These are phyloP conservation scores for Vigna nakashimae DNA, from an alignment of 306 rosid genomes.

Conservation along the genomic window DNA sequence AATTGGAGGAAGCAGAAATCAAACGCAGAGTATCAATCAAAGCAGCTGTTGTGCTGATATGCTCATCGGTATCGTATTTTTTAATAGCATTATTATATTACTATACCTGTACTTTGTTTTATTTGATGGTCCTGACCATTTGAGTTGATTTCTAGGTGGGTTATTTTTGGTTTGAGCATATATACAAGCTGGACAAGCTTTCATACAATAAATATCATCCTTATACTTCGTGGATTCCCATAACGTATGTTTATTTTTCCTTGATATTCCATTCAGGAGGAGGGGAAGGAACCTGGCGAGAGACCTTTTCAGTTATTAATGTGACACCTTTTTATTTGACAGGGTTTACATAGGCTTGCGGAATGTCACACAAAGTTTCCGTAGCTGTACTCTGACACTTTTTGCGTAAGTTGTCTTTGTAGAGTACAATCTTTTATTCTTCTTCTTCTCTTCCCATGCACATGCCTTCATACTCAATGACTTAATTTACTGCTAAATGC, in stretches of 20 bases:
- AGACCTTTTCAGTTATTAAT: constrained; percentile 39
- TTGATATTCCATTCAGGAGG: background rate
- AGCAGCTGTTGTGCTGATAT: constrained; percentile 62
- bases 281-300: constrained; percentile 8
- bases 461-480: background rate
- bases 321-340: constrained; percentile 43
- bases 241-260: constrained; percentile 71
- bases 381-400: constrained; percentile 79
- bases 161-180: constrained; percentile 84
- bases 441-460: constrained; percentile 15
- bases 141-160: constrained; percentile 65
- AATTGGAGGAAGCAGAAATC: constrained; percentile 86
- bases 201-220: constrained; percentile 94
- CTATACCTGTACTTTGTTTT: constrained; percentile 31
- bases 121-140: constrained; percentile 40
- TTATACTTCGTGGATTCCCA: constrained; percentile 97
- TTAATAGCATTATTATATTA: constrained; percentile 2
- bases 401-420: constrained; percentile 74
- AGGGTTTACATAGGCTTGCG: constrained; percentile 91
- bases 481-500: constrained; percentile 27
- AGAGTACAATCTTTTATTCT: constrained; percentile 27
- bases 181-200: constrained; percentile 90
- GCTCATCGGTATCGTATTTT: constrained; percentile 60
- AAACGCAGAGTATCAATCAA: constrained; percentile 81
- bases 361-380: constrained; percentile 82